Evolutionary conservation across 345 rosid species (phyloP), one percentile per base, ranked within the genome.

Genomic region (Eucalyptus viminalis): DNA sequence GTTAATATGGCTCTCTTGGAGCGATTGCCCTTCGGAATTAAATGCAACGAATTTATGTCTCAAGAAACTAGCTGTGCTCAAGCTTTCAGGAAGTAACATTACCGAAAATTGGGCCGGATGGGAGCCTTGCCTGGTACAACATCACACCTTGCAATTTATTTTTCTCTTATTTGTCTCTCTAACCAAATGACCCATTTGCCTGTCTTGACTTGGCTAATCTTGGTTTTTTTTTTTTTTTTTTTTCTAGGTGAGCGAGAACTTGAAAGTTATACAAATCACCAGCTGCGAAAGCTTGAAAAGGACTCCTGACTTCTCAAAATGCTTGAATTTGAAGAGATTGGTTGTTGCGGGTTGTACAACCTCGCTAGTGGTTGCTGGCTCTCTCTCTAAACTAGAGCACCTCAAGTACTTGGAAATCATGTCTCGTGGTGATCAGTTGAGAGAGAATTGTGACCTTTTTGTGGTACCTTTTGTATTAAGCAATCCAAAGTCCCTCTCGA

Each of bases 361-460:
- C 14, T 83, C 31, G 1, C 17, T 44, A 9, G 80, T 14, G 44
- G 60, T n/a, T 34, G 24, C 13, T 44, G 17, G 12, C 45, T 88
- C 89, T 8, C 44, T 88, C 5, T 11, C 29, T 9, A 27, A 88
- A 37, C 27, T 88, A 40, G 21, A 53, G 45, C 37, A 29, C 50
- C 76, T 88, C 1, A 56, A 81, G 51, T 44, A 81, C 34, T n/a
- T 88, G 43, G 4, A 34, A 69, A 65, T 65, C 72, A 14, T 0
- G 31, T 31, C 72, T 14, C 31, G 4, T 14, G 10, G 72, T 65
- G 5, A 4, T 14, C 10, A 3, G 0, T 0, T 2, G 11, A n/a
- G 37, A 65, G 72, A 65, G 7, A 31, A 65, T n/a, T 65, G 80
- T 37, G 19, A 31, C 43, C 43, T 0, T 31, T 67, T n/a, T n/a